Conservation (phyloP, 2,329 filamentous ascomycete species). For the Parastagonospora nodorum region DNA sequence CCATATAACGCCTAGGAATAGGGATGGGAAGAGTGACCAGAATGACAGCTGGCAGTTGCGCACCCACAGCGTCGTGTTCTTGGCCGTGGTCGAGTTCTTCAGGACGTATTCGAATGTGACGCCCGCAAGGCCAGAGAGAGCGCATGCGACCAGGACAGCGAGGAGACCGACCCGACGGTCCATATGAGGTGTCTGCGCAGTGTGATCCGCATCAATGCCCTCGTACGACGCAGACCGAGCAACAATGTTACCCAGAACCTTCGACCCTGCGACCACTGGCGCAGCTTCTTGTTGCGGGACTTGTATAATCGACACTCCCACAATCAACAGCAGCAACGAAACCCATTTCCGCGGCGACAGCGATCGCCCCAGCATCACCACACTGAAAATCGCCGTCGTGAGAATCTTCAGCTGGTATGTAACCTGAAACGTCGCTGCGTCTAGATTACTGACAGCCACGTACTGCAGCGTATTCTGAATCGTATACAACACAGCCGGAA, state of each 20-base stretch:
- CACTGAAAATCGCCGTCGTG: constrained; percentile 85
- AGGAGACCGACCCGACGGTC: constrained; percentile 79
- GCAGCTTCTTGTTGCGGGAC: constrained; percentile 65
- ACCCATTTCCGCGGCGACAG: constrained; percentile 79
- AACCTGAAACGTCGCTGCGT: constrained; percentile 91
- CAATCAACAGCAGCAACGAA: constrained; percentile 75
- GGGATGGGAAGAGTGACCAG: constrained; percentile 88
- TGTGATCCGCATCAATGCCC: constrained; percentile 73
- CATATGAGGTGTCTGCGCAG: constrained; percentile 62
- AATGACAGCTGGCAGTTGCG: constrained; percentile 94
- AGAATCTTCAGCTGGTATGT: constrained; percentile 95
- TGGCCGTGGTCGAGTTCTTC: constrained; percentile 73
- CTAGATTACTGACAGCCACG: constrained; percentile 85
- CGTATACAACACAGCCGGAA: constrained; percentile 87
- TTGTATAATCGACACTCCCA: constrained; percentile 85
- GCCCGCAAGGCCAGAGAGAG: constrained; percentile 81
- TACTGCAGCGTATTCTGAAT: constrained; percentile 95
- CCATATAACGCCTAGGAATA: constrained; percentile 84
- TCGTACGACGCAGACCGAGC: constrained; percentile 80
- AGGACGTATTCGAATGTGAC: constrained; percentile 91
- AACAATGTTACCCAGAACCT: constrained; percentile 63
- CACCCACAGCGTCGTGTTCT: constrained; percentile 83
- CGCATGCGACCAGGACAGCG: constrained; percentile 77
- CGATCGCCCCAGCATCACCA: constrained; percentile 72
- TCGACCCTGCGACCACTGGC: constrained; percentile 66